Percentiles rank a stretch among this genome's conserved stretches.
phyloP scores from a whole-genome alignment of 352 stramenopile genomes.

The Globisporangium radiosum region DNA sequence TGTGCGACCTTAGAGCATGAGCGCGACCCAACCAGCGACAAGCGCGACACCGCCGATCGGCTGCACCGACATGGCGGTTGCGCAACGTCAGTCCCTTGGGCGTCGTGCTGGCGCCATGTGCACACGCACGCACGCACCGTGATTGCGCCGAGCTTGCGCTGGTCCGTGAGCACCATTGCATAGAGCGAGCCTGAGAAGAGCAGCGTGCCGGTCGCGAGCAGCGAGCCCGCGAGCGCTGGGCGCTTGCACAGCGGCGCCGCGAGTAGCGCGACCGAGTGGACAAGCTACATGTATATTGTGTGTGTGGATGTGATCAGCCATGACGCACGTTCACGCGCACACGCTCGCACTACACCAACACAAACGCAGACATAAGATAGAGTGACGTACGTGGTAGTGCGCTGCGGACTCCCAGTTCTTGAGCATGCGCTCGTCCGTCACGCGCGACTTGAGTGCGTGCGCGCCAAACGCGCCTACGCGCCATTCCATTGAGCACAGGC shows the following conservation, averaged over 20 bases:
- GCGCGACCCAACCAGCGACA: slow-evolving; percentile 62
- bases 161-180: slow-evolving; percentile 61
- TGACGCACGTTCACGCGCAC: background rate
- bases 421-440: slow-evolving; percentile 72
- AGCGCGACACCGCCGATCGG: slow-evolving; percentile 62
- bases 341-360: background rate
- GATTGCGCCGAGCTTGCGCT: slow-evolving; percentile 69
- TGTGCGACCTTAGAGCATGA: slow-evolving; percentile 36
- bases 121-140: slow-evolving; percentile 34
- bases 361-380: background rate
- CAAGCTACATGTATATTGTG: slow-evolving; percentile 19
- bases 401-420: slow-evolving; percentile 83
- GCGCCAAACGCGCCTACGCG: slow-evolving; percentile 69
- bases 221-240: slow-evolving; percentile 42
- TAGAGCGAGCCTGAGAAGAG: slow-evolving; percentile 82
- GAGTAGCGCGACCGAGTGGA: slow-evolving; percentile 72
- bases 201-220: slow-evolving; percentile 56
- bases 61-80: slow-evolving; percentile 15
- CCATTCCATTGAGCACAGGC: no score
- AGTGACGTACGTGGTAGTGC: slow-evolving; percentile 61
- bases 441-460: slow-evolving; percentile 53
- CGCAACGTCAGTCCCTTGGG: background rate
- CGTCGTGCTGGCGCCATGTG: no score
- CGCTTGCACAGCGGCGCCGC: slow-evolving; percentile 56
- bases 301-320: no score